phyloP scores from a whole-genome alignment of 257 asterid genomes.

The Solanum corneliomulleri region DNA sequence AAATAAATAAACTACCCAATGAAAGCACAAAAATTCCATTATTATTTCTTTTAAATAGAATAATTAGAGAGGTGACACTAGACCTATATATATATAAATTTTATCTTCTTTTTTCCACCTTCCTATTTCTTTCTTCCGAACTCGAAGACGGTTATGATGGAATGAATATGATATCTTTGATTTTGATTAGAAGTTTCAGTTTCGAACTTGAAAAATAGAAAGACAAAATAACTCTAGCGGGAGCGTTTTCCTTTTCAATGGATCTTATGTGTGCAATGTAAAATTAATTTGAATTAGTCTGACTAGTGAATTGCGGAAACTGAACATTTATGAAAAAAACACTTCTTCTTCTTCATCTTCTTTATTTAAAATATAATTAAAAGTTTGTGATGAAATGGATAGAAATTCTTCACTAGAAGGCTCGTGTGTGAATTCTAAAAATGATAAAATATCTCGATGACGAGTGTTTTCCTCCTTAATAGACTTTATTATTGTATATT shows the following conservation, averaged over 20 bases:
- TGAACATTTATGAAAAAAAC: neutral
- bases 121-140: neutral
- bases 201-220: neutral
- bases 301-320: neutral
- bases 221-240: neutral
- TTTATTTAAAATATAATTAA: no score
- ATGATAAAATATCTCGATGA: neutral
- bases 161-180: neutral
- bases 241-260: neutral
- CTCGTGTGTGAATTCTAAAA: no score
- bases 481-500: neutral
- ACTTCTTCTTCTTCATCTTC: neutral
- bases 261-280: fast-evolving
- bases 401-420: neutral
- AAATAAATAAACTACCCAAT: neutral
- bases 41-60: neutral
- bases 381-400: neutral
- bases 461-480: neutral
- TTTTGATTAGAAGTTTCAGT: fast-evolving
- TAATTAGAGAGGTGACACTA: neutral
- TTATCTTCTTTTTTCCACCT: neutral
- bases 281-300: neutral
- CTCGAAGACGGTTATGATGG: neutral
- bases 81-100: neutral
- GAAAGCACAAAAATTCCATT: neutral